These are phyloP conservation scores for Amaranthus hypochondriacus DNA, from an alignment of 148 eudicot genomes.

Conservation along the genomic window DNA sequence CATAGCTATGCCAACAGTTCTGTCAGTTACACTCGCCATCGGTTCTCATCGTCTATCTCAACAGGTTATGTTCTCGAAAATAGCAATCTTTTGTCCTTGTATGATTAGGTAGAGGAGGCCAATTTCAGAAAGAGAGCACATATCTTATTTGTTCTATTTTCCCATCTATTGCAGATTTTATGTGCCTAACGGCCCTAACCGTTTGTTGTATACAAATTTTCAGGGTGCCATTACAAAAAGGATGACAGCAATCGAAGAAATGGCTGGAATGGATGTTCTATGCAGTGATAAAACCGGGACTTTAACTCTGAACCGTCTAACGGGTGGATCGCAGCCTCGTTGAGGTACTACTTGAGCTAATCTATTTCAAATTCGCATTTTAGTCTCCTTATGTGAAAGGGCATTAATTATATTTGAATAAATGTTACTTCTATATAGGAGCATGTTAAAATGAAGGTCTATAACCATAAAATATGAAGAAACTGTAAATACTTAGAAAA, in stretches of 20 bases:
- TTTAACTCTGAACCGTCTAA: conserved; percentile 60
- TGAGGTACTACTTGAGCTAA: conserved; percentile 39
- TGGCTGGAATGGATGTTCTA: conserved; percentile 87
- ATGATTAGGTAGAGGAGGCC: not conserved
- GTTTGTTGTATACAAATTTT: not conserved
- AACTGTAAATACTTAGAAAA: too few relatives aligned
- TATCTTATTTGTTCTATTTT: not conserved
- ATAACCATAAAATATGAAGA: too few relatives aligned
- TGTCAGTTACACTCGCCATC: conserved; percentile 73
- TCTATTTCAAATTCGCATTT: not conserved
- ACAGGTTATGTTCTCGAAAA: conserved; percentile 37
- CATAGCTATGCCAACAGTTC: conserved; percentile 83
- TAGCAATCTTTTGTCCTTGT: not conserved
- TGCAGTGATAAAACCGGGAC: conserved; percentile 84
- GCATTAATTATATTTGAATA: not conserved
- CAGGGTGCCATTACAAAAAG: conserved; percentile 81
- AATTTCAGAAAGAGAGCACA: not conserved
- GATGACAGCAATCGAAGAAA: conserved; percentile 86
- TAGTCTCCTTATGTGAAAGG: not conserved
- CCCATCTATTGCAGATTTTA: not conserved
- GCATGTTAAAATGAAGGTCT: too few relatives aligned
- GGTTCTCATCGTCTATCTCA: conserved; percentile 78
- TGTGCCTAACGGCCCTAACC: not conserved
- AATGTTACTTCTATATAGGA: too few relatives aligned
- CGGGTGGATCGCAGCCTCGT: conserved; percentile 64